Base-by-base conservation (phyloP, 768 basidiomycete genomes). In the Cystofilobasidium ferigula region DNA sequence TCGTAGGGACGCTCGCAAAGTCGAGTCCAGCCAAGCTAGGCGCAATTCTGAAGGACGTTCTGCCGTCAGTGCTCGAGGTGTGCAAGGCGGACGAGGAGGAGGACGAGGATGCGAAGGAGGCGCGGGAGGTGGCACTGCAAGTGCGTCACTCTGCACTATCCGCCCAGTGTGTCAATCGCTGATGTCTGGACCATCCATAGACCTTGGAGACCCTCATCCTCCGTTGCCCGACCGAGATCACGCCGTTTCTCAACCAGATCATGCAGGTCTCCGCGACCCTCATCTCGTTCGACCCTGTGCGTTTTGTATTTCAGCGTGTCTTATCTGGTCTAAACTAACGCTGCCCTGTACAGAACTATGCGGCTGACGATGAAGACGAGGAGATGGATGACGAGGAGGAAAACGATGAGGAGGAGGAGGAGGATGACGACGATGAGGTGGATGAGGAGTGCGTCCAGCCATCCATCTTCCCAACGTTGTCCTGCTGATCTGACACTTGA, bases 231-330 rank as follows among this genome's bases (percentile, higher is more conserved):
- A 79, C 82, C 8, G 92, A 95, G 71, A 83, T 87, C 35, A 84
- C 86, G 0, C 81, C 85, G 0, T 91, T 85, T 74, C 75, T 94
- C 38, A 77, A 77, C 59, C 76, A 80, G 10, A 86, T 93, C 69
- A 79, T 88, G 20, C 84, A 86, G 67, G 79, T 82, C 32, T 89
- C 87, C 4, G 82, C 80, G 57, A 83, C 85, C 67, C 85, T 85
- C 70, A 86, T 99, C 78, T 93, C 89, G 74, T 87, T 89, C 73
- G 95, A 99, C 75, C 94, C 94, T 0, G 91, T 93, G 73, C 71
- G 85, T 78, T 7, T 61, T 30, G 13, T 47, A 22, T 34, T n/a
- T n/a, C n/a, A n/a, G n/a, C n/a, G n/a, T n/a, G 20, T 16, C 30
- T 34, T 5, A 18, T 7, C 3, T 5, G 16, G 18, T 18, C 57